Evolutionary conservation across 306 rosid species (phyloP).

Genomic region (Prunus persica): DNA sequence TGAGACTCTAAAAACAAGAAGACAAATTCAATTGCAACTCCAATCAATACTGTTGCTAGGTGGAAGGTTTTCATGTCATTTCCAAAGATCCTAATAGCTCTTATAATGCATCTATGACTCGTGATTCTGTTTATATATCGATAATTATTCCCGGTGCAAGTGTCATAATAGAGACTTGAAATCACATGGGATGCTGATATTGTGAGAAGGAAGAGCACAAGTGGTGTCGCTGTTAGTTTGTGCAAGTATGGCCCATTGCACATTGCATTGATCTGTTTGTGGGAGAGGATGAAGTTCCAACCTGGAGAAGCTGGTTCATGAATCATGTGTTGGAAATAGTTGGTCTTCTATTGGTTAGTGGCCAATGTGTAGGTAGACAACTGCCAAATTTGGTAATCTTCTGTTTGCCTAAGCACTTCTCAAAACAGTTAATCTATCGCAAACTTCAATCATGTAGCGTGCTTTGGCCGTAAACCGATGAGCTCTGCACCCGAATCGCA

Average conservation of each 20-base stretch:
- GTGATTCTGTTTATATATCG: background rate
- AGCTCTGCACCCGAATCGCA: background rate
- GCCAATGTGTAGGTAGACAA: background rate
- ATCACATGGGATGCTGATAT: conserved; percentile 3
- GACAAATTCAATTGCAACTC: background rate
- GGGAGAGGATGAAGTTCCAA: background rate
- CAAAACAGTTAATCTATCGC: background rate
- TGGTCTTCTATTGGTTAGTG: background rate
- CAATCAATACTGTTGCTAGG: background rate
- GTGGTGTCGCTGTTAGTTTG: conserved; percentile 2
- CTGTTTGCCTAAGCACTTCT: background rate
- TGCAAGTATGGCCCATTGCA: background rate
- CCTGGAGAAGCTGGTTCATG: conserved; percentile 1
- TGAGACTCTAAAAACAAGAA: background rate
- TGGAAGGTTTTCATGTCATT: background rate
- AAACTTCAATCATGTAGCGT: background rate
- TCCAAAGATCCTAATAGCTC: background rate
- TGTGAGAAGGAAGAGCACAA: background rate
- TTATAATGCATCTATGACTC: background rate
- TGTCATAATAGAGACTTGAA: background rate
- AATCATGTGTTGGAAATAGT: background rate
- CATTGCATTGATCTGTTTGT: background rate
- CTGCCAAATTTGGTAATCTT: background rate
- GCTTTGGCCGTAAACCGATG: background rate
- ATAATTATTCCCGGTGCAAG: background rate